A percentile compares a stretch with the other conserved stretches of the same genome.
Conservation (phyloP, 768 basidiomycete genomes). For the Mycena rebaudengoi region DNA sequence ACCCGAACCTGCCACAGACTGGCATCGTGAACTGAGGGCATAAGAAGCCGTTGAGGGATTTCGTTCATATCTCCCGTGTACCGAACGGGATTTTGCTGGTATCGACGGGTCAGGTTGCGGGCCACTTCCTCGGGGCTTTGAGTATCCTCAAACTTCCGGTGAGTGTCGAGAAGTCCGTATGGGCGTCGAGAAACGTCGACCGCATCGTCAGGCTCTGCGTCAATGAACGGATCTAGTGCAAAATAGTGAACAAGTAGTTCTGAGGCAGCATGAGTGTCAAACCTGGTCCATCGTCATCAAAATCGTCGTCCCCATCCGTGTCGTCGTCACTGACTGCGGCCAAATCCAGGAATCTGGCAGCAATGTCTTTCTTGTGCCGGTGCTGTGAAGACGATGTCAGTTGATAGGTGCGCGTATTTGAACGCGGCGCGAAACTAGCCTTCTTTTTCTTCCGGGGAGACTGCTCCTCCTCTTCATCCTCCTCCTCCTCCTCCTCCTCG, state of each 20-base stretch:
- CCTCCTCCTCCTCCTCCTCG: slow-evolving; percentile 19
- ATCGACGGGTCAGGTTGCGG: slow-evolving; percentile 79
- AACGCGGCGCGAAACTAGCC: slow-evolving; percentile 44
- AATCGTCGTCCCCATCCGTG: slow-evolving; percentile 87
- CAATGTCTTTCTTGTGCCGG: slow-evolving; percentile 69
- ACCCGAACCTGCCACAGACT: slow-evolving; percentile 96
- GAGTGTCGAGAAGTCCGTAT: slow-evolving; percentile 73
- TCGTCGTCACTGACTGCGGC: slow-evolving; percentile 98
- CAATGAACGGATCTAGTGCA: slow-evolving; percentile 73
- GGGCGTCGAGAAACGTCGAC: slow-evolving; percentile 68
- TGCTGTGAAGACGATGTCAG: slow-evolving; percentile 51
- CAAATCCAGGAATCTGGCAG: slow-evolving; percentile 92
- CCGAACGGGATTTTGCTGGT: slow-evolving; percentile 72
- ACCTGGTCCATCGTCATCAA: slow-evolving; percentile 71
- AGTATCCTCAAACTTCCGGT: slow-evolving; percentile 69
- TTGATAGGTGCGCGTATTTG: too few relatives aligned
- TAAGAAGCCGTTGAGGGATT: slow-evolving; percentile 90
- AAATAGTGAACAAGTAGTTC: not conserved
- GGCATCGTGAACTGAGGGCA: slow-evolving; percentile 97
- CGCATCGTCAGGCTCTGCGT: slow-evolving; percentile 70
- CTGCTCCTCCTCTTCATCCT: slow-evolving; percentile 47
- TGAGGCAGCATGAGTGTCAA: slow-evolving; percentile 18
- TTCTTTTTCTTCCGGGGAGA: slow-evolving; percentile 41
- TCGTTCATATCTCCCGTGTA: slow-evolving; percentile 94
- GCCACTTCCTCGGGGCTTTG: slow-evolving; percentile 88